Evolutionary conservation across 2,329 filamentous ascomycete species (phyloP).

Genomic region (Atkinsonella hypoxylon): DNA sequence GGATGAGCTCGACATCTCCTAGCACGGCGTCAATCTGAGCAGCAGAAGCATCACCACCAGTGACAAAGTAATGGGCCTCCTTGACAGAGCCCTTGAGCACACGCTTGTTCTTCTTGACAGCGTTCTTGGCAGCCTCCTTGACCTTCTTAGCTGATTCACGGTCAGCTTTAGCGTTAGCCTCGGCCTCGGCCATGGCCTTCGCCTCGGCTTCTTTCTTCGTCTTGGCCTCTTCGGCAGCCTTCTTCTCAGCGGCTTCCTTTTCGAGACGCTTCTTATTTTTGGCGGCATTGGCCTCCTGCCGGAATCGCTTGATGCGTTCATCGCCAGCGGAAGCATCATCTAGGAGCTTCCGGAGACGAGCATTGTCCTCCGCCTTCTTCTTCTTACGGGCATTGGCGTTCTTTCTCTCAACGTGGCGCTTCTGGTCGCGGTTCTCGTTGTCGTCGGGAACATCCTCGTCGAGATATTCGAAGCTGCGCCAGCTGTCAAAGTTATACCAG

Average conservation of each 20-base stretch:
- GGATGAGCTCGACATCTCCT: conserved; percentile 73
- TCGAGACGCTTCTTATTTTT: conserved; percentile 95
- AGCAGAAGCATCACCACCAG: conserved; percentile 59
- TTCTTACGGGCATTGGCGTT: conserved; percentile 96
- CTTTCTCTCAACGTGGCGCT: conserved; percentile 96
- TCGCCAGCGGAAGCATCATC: conserved; percentile 77
- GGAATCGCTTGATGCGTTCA: conserved; percentile 96
- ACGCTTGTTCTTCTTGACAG: conserved; percentile 99
- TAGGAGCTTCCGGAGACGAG: conserved; percentile 77
- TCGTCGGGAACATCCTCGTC: conserved; percentile 98
- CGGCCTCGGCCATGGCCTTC: conserved; percentile 67
- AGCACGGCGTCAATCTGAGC: conserved; percentile 73
- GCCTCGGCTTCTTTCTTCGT: conserved; percentile 77
- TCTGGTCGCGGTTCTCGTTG: conserved; percentile 98
- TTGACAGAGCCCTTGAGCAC: conserved; percentile 88
- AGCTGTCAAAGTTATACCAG: conserved; percentile 99
- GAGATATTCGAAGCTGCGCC: conserved; percentile 94
- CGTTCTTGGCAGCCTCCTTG: conserved; percentile 97
- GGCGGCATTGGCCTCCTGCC: conserved; percentile 76
- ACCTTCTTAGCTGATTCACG: conserved; percentile 85
- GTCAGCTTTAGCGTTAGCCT: conserved; percentile 73
- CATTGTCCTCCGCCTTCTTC: conserved; percentile 97
- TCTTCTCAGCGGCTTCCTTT: conserved; percentile 83
- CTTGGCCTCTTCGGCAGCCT: conserved; percentile 71
- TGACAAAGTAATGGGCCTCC: conserved; percentile 91